Percentiles rank a stretch among this genome's conserved stretches.
Conservation (phyloP, 2,329 filamentous ascomycete genomes). For the Fusarium redolens region DNA sequence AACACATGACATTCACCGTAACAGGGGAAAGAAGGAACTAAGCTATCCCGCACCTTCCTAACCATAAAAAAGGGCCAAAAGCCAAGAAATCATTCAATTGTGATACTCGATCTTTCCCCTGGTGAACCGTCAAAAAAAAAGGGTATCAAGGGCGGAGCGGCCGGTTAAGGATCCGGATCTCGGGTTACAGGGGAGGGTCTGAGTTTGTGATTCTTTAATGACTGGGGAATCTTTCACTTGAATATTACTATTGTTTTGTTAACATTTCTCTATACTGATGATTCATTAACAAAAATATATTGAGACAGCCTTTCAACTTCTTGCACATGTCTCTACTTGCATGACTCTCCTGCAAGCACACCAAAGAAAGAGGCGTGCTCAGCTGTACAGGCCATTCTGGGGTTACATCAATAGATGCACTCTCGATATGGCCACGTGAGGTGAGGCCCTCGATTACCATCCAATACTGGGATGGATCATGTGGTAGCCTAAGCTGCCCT, state of each 20-base stretch:
- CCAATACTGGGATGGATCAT: constrained; percentile 12
- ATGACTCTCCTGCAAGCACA: neutral
- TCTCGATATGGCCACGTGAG: constrained; percentile 32
- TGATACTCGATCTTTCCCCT: constrained; percentile 32
- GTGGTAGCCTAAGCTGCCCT: constrained; percentile 2
- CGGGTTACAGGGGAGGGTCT: constrained; percentile 9
- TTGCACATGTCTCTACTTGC: neutral
- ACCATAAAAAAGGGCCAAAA: constrained; percentile 24
- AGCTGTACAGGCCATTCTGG: constrained; percentile 28
- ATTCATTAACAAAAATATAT: neutral
- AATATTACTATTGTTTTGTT: neutral
- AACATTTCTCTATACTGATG: neutral
- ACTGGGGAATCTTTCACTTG: neutral
- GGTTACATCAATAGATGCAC: constrained; percentile 24
- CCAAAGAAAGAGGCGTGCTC: neutral
- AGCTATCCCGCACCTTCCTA: constrained; percentile 13
- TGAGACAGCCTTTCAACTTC: neutral
- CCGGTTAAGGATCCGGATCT: constrained; percentile 19
- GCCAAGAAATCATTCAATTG: constrained; percentile 36
- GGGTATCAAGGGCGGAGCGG: constrained; percentile 20
- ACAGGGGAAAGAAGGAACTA: constrained; percentile 12
- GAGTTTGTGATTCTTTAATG: neutral
- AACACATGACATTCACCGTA: neutral
- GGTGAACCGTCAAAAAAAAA: constrained; percentile 7
- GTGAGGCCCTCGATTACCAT: constrained; percentile 29